Conservation (phyloP, 768 basidiomycete genomes). For the Porphyrellus cyaneotinctus region DNA sequence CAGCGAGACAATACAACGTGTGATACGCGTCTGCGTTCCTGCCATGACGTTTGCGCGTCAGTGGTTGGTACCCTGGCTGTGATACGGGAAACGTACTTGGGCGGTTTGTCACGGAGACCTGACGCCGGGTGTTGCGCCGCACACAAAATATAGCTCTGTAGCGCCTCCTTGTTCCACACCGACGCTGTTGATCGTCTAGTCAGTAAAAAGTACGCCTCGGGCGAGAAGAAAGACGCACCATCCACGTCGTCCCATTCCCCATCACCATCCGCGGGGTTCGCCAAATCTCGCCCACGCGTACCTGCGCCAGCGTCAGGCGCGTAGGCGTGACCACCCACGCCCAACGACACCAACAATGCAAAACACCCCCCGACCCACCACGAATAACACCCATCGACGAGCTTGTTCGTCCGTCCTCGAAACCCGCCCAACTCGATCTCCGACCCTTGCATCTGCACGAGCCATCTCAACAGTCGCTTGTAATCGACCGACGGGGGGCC, state of each 20-base stretch:
- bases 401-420: constrained; percentile 89
- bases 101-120: constrained; percentile 92
- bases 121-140: constrained; percentile 85
- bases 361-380: constrained; percentile 98
- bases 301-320: neutral
- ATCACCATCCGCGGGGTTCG: constrained; percentile 14
- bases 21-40: constrained; percentile 95
- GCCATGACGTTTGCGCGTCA: constrained; percentile 6
- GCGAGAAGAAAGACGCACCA: constrained; percentile 37
- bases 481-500: constrained; percentile 44
- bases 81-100: constrained; percentile 75
- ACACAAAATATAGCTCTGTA: constrained; percentile 84
- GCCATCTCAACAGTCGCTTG: constrained; percentile 68
- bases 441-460: constrained; percentile 78
- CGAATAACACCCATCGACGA: constrained; percentile 99
- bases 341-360: constrained; percentile 62
- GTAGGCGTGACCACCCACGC: constrained; percentile 22
- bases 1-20: constrained; percentile 88
- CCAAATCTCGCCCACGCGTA: neutral
- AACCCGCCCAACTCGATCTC: constrained; percentile 89
- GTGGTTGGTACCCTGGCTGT: too few relatives aligned
- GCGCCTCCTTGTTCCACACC: constrained; percentile 56
- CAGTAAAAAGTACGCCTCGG: too few relatives aligned
- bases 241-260: constrained; percentile 66
- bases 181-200: too few relatives aligned